Evolutionary conservation across 495 filamentous ascomycete genomes (phyloP).

Genomic region (Aspergillus diversus): DNA sequence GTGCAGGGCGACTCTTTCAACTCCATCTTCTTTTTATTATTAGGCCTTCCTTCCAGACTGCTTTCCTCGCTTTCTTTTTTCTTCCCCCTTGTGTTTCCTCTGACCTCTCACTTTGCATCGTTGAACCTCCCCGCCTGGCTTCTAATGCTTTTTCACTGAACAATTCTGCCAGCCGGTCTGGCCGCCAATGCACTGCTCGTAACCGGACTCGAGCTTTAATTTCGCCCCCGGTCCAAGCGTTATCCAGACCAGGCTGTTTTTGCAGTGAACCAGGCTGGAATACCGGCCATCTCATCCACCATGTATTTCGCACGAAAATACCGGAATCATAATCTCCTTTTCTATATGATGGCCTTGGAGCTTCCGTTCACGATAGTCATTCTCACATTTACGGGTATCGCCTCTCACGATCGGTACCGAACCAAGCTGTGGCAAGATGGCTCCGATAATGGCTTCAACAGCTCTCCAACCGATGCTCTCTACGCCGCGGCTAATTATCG

Average conservation of each 20-base stretch:
- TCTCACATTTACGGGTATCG: conserved; percentile 80
- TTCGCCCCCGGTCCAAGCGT: not conserved
- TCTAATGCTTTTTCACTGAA: conserved; percentile 39
- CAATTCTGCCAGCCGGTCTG: conserved; percentile 48
- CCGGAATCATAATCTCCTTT: conserved; percentile 64
- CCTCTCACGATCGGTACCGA: conserved; percentile 77
- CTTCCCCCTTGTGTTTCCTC: conserved; percentile 18
- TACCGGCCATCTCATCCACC: conserved; percentile 19
- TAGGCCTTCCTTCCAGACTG: conserved; percentile 20
- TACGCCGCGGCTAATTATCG: conserved; percentile 79
- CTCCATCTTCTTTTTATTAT: conserved; percentile 30
- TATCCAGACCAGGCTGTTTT: not conserved
- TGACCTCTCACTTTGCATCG: conserved; percentile 23
- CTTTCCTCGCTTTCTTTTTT: conserved; percentile 16
- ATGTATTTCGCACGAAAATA: conserved; percentile 59
- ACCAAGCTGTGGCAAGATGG: conserved; percentile 84
- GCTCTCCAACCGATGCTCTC: conserved; percentile 68
- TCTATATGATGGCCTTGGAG: conserved; percentile 71
- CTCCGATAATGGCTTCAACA: conserved; percentile 79
- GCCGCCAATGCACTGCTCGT: conserved; percentile 24
- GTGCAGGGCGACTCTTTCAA: conserved; percentile 1
- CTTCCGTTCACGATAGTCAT: conserved; percentile 67
- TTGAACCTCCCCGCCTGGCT: conserved; percentile 24
- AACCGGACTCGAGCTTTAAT: not conserved
- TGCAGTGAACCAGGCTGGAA: conserved; percentile 6